Percentiles rank a stretch among this genome's conserved stretches.
Evolutionary conservation across 768 basidiomycete genomes (phyloP).

Genomic region (Boletellus sp.): DNA sequence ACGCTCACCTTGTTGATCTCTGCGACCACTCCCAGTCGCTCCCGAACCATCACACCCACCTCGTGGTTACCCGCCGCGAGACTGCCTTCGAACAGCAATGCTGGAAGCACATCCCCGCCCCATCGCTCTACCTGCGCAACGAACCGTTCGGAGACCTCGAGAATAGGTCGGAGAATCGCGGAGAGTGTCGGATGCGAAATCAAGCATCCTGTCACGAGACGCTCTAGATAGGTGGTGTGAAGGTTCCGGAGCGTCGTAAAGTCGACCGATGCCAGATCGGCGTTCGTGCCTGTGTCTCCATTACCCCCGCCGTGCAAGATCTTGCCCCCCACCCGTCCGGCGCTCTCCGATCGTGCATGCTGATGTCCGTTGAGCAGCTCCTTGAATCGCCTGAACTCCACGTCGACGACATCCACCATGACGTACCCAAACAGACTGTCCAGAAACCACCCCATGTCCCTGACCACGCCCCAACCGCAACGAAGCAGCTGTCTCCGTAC

Average conservation of each 20-base stretch:
- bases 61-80: constrained; percentile 48
- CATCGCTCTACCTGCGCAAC: constrained; percentile 87
- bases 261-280: constrained; percentile 50
- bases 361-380: constrained; percentile 42
- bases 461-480: constrained; percentile 81
- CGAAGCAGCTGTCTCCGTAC: constrained; percentile 63
- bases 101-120: constrained; percentile 88
- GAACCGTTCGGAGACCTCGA: constrained; percentile 83
- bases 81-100: constrained; percentile 78
- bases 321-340: constrained; percentile 9
- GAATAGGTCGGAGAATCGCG: constrained; percentile 60
- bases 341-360: constrained; percentile 20
- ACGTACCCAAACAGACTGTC: constrained; percentile 80
- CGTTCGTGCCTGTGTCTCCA: constrained; percentile 20
- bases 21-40: constrained; percentile 62
- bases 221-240: constrained; percentile 77
- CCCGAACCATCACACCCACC: constrained; percentile 70
- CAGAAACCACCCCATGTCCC: constrained; percentile 90
- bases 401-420: constrained; percentile 87
- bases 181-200: constrained; percentile 64
- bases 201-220: constrained; percentile 74
- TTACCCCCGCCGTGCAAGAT: constrained; percentile 2
- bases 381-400: constrained; percentile 73
- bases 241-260: constrained; percentile 83
- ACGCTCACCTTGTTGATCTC: constrained; percentile 70